Percentiles rank a stretch among this genome's conserved stretches.
phyloP scores from a whole-genome alignment of 208 protist species.

The Herpetomonas tarakana region DNA sequence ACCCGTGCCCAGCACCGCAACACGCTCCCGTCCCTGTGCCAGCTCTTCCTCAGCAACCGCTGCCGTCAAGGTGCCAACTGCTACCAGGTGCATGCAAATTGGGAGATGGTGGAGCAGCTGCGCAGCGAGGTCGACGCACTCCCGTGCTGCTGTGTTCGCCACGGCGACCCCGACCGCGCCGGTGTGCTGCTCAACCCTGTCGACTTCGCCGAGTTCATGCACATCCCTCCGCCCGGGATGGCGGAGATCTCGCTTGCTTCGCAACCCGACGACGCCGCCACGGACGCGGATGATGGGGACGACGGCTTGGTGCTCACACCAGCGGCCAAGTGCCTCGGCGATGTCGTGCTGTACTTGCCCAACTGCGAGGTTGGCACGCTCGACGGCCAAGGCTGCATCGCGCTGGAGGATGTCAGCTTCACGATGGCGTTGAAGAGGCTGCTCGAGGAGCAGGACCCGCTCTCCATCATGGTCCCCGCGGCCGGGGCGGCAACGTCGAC shows the following conservation, averaged over 20 bases:
- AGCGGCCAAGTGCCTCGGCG: slow-evolving; percentile 7
- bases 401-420: slow-evolving; percentile 55
- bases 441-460: slow-evolving; percentile 29
- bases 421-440: slow-evolving; percentile 56
- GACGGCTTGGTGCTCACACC: too few relatives aligned
- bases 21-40: slow-evolving; percentile 65
- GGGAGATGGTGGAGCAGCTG: slow-evolving; percentile 44
- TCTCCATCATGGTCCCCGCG: neutral
- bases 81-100: slow-evolving; percentile 78
- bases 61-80: slow-evolving; percentile 70
- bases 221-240: too few relatives aligned
- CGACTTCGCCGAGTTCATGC: too few relatives aligned
- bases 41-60: slow-evolving; percentile 63
- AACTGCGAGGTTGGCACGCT: slow-evolving; percentile 23
- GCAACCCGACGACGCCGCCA: too few relatives aligned
- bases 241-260: too few relatives aligned
- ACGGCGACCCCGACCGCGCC: slow-evolving; percentile 61
- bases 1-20: slow-evolving; percentile 56
- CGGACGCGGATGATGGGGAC: too few relatives aligned
- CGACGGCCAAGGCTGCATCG: slow-evolving; percentile 28
- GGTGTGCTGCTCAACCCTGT: too few relatives aligned
- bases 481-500: too few relatives aligned
- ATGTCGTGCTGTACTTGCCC: slow-evolving; percentile 36
- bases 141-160: slow-evolving; percentile 69
- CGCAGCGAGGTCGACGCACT: slow-evolving; percentile 48